Evolutionary conservation across 345 rosid species (phyloP), one percentile per base, ranked within the genome.

Genomic region (Salix caprea): DNA sequence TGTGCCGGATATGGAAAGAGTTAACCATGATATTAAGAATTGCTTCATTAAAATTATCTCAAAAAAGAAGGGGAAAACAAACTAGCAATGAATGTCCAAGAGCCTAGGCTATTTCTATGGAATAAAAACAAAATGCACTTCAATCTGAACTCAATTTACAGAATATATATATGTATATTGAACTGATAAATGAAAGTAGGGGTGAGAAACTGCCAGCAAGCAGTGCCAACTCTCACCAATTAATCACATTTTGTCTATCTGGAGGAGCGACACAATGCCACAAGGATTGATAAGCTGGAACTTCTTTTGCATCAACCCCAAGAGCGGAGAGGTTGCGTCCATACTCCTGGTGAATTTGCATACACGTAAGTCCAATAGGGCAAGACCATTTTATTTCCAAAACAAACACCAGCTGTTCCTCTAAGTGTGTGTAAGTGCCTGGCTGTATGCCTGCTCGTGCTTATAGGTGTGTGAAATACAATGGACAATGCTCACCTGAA

Each of bases 261-360:
- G 85, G 77, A 64, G 98, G 97, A 70, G 99, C 97, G 46, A 94
- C 99, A 39, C 97, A 91, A 68, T 86, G 95, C 99, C 99, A 94
- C 30, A 96, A 79, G 73, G 97, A 92, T 70, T 86, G 73, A 74
- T 86, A 94, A n/a, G 94, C 81, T 4, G 89, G 83, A 46, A 94
- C 89, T 74, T 80, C 80, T 6, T 90, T 88, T 11, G 98, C 95
- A 23, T 84, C 90, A 26, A 96, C 89, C 73, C 94, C 95, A 62
- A 96, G 84, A 2, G 80, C 83, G 42, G 90, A 74, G 6, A 94
- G 90, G 87, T 85, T 90, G 44, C 96, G 90, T 6, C 94, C 99
- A 73, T 90, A 94, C 74, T 94, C 98, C 99, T 94, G 90, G 18
- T 78, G 42, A 65, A 70, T 67, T 34, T 56, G 66, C 30, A 34